Conservation (phyloP, 441 rosid genomes). For the Mallotus repandus region DNA sequence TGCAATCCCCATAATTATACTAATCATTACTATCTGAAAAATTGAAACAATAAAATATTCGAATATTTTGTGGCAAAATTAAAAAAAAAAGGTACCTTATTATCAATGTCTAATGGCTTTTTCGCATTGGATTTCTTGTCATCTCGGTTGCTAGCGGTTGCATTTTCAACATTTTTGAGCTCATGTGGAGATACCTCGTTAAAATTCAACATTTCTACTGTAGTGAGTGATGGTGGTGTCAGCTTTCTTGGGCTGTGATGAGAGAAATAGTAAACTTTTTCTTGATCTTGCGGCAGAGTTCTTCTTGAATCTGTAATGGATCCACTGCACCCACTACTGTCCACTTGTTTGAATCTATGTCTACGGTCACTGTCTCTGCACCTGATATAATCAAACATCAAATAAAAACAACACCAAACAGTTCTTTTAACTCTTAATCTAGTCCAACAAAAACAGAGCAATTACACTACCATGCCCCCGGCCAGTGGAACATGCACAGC, state of each 20-base stretch:
- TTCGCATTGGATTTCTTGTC: constrained; percentile 11
- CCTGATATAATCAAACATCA: constrained; percentile 30
- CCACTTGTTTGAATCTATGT: constrained; percentile 40
- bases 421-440: no score
- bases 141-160: neutral
- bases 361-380: constrained; percentile 50
- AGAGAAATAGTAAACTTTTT: constrained; percentile 58
- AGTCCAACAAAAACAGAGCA: no score
- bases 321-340: constrained; percentile 56
- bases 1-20: no score
- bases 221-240: neutral
- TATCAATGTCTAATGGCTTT: neutral
- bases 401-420: no score
- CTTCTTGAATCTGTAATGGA: constrained; percentile 42
- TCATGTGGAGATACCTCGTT: no score
- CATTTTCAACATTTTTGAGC: no score
- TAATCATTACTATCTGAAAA: no score
- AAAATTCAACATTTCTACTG: neutral
- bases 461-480: no score
- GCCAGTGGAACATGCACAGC: no score
- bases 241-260: constrained; percentile 57
- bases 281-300: constrained; percentile 38
- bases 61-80: no score
- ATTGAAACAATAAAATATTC: no score
- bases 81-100: no score